A percentile compares a stretch with the other conserved stretches of the same genome.
Evolutionary conservation across 495 filamentous ascomycete genomes (phyloP).

Genomic region (Bathelium albidoporum): DNA sequence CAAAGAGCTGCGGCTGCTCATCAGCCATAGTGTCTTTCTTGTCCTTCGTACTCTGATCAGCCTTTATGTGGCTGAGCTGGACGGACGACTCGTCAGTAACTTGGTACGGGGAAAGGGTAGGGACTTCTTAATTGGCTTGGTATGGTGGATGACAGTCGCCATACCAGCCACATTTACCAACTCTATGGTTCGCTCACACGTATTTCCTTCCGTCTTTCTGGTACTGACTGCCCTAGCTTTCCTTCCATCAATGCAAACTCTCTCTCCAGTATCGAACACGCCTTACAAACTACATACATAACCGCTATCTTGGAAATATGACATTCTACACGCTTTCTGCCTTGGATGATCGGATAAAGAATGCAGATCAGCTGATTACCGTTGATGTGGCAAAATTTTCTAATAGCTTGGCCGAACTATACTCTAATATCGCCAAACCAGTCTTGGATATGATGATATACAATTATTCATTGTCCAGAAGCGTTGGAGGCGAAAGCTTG

Average conservation of each 20-base stretch:
- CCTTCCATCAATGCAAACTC: conserved; percentile 92
- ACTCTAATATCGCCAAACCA: conserved; percentile 95
- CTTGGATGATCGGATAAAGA: conserved; percentile 95
- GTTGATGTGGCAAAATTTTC: conserved; percentile 95
- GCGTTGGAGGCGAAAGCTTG: conserved; percentile 85
- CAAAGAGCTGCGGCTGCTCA: conserved; percentile 73
- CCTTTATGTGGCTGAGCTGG: conserved; percentile 90
- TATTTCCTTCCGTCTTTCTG: background rate
- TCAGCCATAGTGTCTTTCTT: conserved; percentile 74
- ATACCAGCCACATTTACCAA: conserved; percentile 98
- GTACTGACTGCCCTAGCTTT: conserved; percentile 52
- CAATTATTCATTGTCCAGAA: conserved; percentile 83
- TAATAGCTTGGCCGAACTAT: conserved; percentile 86
- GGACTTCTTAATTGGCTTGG: conserved; percentile 77
- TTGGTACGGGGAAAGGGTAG: conserved; percentile 83
- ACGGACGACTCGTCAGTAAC: conserved; percentile 82
- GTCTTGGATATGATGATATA: conserved; percentile 92
- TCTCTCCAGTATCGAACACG: conserved; percentile 85
- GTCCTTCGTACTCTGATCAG: conserved; percentile 83
- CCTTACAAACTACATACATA: conserved; percentile 83
- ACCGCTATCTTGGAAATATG: conserved; percentile 88
- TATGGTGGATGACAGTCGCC: conserved; percentile 98
- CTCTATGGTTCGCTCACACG: conserved; percentile 70
- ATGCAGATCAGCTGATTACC: conserved; percentile 93
- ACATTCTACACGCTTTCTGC: conserved; percentile 96